phyloP scores from a whole-genome alignment of 495 filamentous ascomycete genomes.

The Talaromyces stipitatus region DNA sequence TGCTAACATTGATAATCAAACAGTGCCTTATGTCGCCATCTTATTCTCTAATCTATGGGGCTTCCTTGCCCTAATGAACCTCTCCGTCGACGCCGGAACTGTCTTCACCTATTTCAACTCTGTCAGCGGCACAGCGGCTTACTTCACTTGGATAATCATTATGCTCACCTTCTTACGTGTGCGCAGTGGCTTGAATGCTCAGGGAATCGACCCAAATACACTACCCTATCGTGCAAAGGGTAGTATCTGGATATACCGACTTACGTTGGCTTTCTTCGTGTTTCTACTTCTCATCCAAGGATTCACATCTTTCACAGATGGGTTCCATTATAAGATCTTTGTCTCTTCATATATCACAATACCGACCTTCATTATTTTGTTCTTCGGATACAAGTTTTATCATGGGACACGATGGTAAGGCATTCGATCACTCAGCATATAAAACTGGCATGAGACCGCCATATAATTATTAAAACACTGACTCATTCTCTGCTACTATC shows the following conservation, averaged over 20 bases:
- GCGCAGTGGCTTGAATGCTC: background rate
- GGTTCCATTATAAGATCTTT: background rate
- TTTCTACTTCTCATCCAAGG: background rate
- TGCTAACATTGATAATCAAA: no score
- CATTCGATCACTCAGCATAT: no score
- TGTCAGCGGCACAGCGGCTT: background rate
- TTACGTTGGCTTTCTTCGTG: background rate
- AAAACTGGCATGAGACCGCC: no score
- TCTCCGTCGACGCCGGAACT: background rate
- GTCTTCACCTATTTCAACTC: background rate
- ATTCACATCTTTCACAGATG: background rate
- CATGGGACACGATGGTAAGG: background rate
- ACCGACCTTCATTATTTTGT: background rate
- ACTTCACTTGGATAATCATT: background rate
- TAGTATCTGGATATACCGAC: background rate
- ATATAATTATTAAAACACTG: background rate
- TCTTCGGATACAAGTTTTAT: constrained; percentile 2
- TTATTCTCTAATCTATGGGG: background rate
- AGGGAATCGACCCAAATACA: background rate
- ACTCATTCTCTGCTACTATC: background rate
- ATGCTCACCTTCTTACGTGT: background rate
- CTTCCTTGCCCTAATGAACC: background rate
- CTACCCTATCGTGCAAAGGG: background rate
- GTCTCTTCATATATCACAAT: background rate
- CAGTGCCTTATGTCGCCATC: background rate